A percentile compares a stretch with the other conserved stretches of the same genome.
phyloP scores from a whole-genome alignment of 2,329 filamentous ascomycete species.

The Penicillium crustosum region DNA sequence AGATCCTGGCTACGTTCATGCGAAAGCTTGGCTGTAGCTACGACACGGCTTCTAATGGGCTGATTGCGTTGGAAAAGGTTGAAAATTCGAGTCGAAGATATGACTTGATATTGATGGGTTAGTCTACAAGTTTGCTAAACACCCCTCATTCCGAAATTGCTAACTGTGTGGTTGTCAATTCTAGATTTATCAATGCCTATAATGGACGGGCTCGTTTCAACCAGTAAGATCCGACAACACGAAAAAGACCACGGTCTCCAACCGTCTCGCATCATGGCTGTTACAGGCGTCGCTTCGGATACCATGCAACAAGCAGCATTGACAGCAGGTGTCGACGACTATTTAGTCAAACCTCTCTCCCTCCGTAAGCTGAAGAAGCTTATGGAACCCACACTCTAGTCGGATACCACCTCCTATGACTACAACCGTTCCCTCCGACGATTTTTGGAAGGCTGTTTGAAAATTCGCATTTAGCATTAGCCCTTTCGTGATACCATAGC shows the following conservation, averaged over 20 bases:
- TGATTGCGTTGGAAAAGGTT: constrained; percentile 40
- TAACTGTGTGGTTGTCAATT: background rate
- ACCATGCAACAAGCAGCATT: constrained; percentile 34
- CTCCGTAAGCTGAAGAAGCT: constrained; percentile 33
- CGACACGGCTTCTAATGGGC: constrained; percentile 41
- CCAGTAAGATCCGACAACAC: constrained; percentile 40
- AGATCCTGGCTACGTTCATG: constrained; percentile 42
- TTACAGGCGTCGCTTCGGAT: constrained; percentile 35
- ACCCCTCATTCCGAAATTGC: background rate
- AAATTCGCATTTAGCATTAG: background rate
- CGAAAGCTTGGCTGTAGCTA: constrained; percentile 38
- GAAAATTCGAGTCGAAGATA: constrained; percentile 29
- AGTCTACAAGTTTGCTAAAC: background rate
- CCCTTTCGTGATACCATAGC: background rate
- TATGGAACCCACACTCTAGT: constrained; percentile 13
- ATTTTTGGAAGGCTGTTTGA: background rate
- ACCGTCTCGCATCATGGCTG: constrained; percentile 32
- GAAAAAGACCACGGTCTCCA: constrained; percentile 29
- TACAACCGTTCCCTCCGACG: background rate
- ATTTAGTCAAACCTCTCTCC: constrained; percentile 35
- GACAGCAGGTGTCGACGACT: constrained; percentile 33
- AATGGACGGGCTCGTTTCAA: constrained; percentile 47
- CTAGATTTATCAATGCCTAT: constrained; percentile 48
- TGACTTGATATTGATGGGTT: constrained; percentile 40
- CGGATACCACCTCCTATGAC: background rate